phyloP scores from a whole-genome alignment of 192 early-diverging fungal species.

The Linnemannia exigua region DNA sequence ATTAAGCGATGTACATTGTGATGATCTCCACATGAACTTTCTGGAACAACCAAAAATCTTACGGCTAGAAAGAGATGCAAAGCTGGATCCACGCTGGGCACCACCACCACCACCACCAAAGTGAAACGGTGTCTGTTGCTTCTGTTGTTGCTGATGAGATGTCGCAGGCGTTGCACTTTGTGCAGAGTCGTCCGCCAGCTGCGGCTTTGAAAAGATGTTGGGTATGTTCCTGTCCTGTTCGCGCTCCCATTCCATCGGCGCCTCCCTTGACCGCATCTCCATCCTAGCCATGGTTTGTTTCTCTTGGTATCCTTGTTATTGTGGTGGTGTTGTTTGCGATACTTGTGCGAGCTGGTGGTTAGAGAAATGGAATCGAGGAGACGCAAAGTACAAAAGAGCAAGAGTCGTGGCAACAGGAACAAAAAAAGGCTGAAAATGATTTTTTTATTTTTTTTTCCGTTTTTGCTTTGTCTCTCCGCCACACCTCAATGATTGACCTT shows the following conservation, averaged over 20 bases:
- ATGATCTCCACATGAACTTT: not conserved
- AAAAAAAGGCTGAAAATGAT: not conserved
- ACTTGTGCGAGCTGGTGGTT: not conserved
- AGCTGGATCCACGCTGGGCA: slow-evolving; percentile 25
- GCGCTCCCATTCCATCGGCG: slow-evolving; percentile 55
- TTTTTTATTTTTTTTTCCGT: not conserved
- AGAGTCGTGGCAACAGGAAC: not conserved
- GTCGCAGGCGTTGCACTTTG: not conserved
- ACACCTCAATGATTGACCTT: not conserved
- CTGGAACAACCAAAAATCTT: not conserved
- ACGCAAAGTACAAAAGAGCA: not conserved
- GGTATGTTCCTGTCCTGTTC: slow-evolving; percentile 40
- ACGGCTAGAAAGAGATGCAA: slow-evolving; percentile 31
- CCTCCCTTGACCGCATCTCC: slow-evolving; percentile 42
- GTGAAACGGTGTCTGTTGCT: not conserved
- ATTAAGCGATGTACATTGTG: not conserved
- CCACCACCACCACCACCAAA: not conserved
- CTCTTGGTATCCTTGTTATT: not conserved
- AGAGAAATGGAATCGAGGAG: not conserved
- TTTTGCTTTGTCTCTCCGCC: not conserved
- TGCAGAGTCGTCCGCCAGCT: not conserved
- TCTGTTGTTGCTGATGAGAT: not conserved
- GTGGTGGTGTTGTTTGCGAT: not conserved
- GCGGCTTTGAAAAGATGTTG: slow-evolving; percentile 37
- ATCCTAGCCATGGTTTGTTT: slow-evolving; percentile 32